These are phyloP conservation scores for Mikania micrantha DNA, from an alignment of 129 eudicot genomes.

Conservation along the genomic window DNA sequence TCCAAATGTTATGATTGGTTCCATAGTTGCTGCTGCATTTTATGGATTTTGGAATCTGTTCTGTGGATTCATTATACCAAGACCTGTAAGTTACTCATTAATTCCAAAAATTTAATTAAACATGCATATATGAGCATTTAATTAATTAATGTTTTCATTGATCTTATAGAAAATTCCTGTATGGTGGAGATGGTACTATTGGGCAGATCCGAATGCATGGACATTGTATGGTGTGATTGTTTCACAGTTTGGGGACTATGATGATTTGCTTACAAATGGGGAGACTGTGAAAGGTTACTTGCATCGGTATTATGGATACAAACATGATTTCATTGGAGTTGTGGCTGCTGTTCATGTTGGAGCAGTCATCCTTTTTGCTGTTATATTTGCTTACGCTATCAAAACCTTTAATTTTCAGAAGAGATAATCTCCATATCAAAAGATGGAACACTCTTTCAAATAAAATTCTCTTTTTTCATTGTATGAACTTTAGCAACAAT, in stretches of 20 bases:
- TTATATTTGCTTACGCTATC: conserved; percentile 30
- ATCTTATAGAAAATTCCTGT: conserved; percentile 41
- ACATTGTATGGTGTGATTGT: conserved; percentile 52
- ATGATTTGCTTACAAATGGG: background rate
- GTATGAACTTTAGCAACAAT: too few relatives aligned
- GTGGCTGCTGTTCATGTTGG: conserved; percentile 36
- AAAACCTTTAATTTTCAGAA: conserved; percentile 40
- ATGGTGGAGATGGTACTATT: conserved; percentile 86
- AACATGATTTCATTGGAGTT: conserved; percentile 32
- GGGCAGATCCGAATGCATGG: conserved; percentile 57
- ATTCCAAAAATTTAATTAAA: background rate
- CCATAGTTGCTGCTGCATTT: conserved; percentile 50
- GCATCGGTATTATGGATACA: conserved; percentile 27
- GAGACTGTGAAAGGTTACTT: conserved; percentile 23
- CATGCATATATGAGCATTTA: background rate
- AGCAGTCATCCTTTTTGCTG: conserved; percentile 10
- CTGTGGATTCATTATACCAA: conserved; percentile 68
- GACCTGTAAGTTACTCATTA: conserved; percentile 35
- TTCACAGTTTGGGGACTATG: conserved; percentile 49
- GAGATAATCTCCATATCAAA: conserved; percentile 7
- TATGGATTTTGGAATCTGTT: conserved; percentile 58
- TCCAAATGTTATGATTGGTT: conserved; percentile 57
- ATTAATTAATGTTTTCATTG: background rate
- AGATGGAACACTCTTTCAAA: background rate
- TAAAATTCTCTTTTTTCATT: too few relatives aligned